These are phyloP conservation scores for Penicillium sp. DNA, from an alignment of 2,329 filamentous ascomycete genomes.

Conservation along the genomic window DNA sequence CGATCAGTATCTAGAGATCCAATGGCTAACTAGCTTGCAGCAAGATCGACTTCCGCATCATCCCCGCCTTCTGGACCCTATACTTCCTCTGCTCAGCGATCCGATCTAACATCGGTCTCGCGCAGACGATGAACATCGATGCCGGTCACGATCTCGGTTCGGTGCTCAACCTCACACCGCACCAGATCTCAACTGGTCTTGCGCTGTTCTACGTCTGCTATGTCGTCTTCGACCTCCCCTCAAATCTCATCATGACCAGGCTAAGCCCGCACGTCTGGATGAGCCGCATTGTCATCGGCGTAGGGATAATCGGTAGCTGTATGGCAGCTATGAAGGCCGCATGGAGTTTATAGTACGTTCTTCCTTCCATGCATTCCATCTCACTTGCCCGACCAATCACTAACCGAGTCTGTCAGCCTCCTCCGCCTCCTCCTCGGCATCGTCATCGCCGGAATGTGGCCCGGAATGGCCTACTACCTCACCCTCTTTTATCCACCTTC, in stretches of 20 bases:
- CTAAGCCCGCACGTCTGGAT: constrained; percentile 89
- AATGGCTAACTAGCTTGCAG: constrained; percentile 34
- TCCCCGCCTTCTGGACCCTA: constrained; percentile 81
- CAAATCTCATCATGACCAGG: constrained; percentile 85
- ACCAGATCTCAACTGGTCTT: constrained; percentile 81
- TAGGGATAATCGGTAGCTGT: constrained; percentile 81
- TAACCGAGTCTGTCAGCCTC: constrained; percentile 47
- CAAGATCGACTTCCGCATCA: constrained; percentile 63
- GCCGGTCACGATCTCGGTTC: constrained; percentile 75
- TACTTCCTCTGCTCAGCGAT: constrained; percentile 94
- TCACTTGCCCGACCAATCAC: background rate
- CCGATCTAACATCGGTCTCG: constrained; percentile 86
- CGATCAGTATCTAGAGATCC: background rate
- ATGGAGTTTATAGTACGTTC: constrained; percentile 77
- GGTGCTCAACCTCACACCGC: constrained; percentile 70
- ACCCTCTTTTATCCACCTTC: constrained; percentile 91
- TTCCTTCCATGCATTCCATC: background rate
- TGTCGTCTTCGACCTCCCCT: constrained; percentile 86
- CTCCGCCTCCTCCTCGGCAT: constrained; percentile 82
- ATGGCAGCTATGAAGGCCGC: constrained; percentile 80
- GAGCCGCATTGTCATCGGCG: constrained; percentile 86
- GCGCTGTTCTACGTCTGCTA: constrained; percentile 93
- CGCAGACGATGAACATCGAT: constrained; percentile 87
- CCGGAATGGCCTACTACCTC: constrained; percentile 90
- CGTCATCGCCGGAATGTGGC: constrained; percentile 93